phyloP scores from a whole-genome alignment of 2,329 filamentous ascomycete species.

The Penicillium sp. region DNA sequence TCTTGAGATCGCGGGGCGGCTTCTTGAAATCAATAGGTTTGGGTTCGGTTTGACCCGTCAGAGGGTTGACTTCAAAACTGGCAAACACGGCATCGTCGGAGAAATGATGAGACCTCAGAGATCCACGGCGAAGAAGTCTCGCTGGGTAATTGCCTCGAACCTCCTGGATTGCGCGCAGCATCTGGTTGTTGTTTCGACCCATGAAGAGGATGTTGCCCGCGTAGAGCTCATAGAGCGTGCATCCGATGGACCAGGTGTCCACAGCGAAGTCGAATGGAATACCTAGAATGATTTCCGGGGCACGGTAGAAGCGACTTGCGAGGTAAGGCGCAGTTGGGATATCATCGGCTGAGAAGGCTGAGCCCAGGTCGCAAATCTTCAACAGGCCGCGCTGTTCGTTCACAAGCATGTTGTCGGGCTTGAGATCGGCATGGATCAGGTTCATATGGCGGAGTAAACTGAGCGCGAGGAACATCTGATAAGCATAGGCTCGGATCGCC shows the following conservation, averaged over 20 bases:
- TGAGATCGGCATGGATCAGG: constrained; percentile 93
- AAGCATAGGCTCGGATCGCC: constrained; percentile 84
- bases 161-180: constrained; percentile 96
- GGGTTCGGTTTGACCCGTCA: constrained; percentile 73
- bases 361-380: constrained; percentile 95
- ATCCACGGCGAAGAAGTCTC: constrained; percentile 82
- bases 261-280: constrained; percentile 93
- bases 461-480: constrained; percentile 90
- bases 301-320: constrained; percentile 95
- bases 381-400: constrained; percentile 80
- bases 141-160: constrained; percentile 88
- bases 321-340: constrained; percentile 93
- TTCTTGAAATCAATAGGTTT: constrained; percentile 57
- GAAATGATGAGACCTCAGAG: constrained; percentile 76
- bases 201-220: constrained; percentile 97
- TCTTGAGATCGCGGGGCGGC: constrained; percentile 78
- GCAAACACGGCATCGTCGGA: constrained; percentile 81
- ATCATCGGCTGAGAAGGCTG: constrained; percentile 88
- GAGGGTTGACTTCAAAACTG: constrained; percentile 82
- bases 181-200: constrained; percentile 95
- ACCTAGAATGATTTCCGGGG: constrained; percentile 95
- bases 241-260: constrained; percentile 97
- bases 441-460: constrained; percentile 87
- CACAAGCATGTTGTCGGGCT: constrained; percentile 95
- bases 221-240: constrained; percentile 94